Base-by-base conservation (phyloP, 2,329 filamentous ascomycete species). In the Lachnellula hyalina region DNA sequence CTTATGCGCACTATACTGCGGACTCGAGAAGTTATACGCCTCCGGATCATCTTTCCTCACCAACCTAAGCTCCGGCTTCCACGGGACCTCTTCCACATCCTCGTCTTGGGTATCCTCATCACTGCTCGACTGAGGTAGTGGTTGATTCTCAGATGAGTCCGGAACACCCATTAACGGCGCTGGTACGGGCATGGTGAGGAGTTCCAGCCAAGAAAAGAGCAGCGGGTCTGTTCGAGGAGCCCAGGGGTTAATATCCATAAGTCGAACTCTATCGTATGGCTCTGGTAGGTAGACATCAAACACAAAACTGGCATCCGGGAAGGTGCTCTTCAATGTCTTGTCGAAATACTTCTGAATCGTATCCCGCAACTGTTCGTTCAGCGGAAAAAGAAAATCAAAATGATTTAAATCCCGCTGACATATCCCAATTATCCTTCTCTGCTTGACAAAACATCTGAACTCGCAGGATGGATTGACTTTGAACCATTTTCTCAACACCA, bases 171-270 rank as follows among this genome's bases (percentile, higher is more conserved):
- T 74, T 15, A 85, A 69, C 1, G 82, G 80, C 44, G 73, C 70
- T 1, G 82, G 79, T 8, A 88, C 83, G 36, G 84, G 77, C 74
- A 90, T 81, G 0, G 82, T 84, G 55, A 97, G 75, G 41, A 99
- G 77, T 73, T 97, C 93, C 58, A 87, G 70, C 94, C 94, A 99
- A 44, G 85, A 86, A 69, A 96, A 99, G 1, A 96, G 77, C 45
- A 97, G 72, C 4, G 89, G 87, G 73, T 99, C 94, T 0, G 94
- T 99, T 57, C 90, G 79, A 42, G 84, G 82, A 1, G 93, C 93
- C 90, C 93, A 99, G 0, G 94, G 90, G 67, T 97, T 97, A 67
- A 99, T 88, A 68, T 99, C 94, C 48, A 99, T 86, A 11, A 99
- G 76, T 2, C 95, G 89, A 71, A 66, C 81, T 75, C 65, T 65